Evolutionary conservation across 345 rosid species (phyloP).

Genomic region (Eutrema japonicum): DNA sequence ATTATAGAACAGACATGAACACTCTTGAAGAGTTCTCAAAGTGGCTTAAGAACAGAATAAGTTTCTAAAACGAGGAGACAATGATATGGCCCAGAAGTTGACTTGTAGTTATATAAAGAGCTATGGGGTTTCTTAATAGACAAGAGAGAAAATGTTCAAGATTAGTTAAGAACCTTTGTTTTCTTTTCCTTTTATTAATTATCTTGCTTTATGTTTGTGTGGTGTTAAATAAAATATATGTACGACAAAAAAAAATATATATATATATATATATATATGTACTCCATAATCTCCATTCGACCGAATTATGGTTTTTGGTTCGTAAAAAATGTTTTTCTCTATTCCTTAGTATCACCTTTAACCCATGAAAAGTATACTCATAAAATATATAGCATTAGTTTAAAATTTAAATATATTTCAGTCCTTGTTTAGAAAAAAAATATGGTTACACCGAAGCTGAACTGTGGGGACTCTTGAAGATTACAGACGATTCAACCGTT

Average conservation of each 20-base stretch:
- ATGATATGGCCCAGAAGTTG: conserved; percentile 27
- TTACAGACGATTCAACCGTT: background rate
- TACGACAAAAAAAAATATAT: conserved; percentile 1
- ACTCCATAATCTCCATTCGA: background rate
- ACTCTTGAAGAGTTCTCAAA: conserved; percentile 41
- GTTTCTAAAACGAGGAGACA: conserved; percentile 38
- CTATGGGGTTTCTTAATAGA: background rate
- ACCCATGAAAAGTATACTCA: background rate
- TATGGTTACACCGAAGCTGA: background rate
- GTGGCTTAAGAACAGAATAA: conserved; percentile 38
- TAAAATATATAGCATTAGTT: background rate
- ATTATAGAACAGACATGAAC: conserved; percentile 42
- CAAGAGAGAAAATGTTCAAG: conserved; percentile 23
- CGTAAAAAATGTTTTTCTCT: background rate
- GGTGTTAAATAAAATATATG: background rate
- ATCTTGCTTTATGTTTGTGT: conserved; percentile 9
- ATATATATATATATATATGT: background rate
- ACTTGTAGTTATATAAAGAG: conserved; percentile 30
- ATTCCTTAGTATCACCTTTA: background rate
- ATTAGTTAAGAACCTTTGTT: conserved; percentile 14
- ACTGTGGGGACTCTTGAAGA: background rate
- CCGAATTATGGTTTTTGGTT: conserved; percentile 7
- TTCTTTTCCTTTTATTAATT: background rate
- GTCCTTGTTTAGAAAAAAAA: background rate
- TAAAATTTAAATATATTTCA: background rate